Conservation (phyloP, 2,329 filamentous ascomycete species). For the Trichoderma breve region DNA sequence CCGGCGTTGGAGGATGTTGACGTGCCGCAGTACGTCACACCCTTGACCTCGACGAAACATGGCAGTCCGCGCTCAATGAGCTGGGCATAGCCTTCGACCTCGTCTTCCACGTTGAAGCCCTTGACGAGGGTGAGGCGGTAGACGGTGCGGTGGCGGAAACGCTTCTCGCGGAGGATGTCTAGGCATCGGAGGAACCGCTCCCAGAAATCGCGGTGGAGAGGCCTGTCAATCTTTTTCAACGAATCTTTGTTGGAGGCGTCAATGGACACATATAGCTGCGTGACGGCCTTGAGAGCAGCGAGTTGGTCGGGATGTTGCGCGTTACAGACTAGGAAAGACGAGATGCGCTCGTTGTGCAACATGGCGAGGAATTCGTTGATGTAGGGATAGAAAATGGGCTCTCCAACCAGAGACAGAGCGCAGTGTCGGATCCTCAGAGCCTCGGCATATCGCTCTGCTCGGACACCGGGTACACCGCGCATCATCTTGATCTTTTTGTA, state of each 20-base stretch:
- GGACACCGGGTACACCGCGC: conserved; percentile 86
- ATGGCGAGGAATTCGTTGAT: conserved; percentile 89
- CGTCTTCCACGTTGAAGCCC: conserved; percentile 95
- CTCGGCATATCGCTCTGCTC: conserved; percentile 87
- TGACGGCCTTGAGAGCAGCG: conserved; percentile 76
- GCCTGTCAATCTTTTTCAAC: conserved; percentile 83
- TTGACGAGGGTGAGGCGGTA: conserved; percentile 95
- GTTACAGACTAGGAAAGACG: conserved; percentile 94
- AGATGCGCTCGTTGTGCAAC: conserved; percentile 83
- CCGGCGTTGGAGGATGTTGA: conserved; percentile 79
- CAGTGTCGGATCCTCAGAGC: conserved; percentile 93
- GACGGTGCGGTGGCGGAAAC: conserved; percentile 85
- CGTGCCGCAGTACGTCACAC: conserved; percentile 95
- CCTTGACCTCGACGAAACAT: conserved; percentile 93
- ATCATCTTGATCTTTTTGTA: conserved; percentile 99
- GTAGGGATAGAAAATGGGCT: conserved; percentile 98
- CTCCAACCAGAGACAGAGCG: conserved; percentile 85
- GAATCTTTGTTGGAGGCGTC: conserved; percentile 90
- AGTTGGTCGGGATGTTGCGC: conserved; percentile 94
- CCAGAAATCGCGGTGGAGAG: conserved; percentile 95
- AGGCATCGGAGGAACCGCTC: conserved; percentile 90
- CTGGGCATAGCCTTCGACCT: conserved; percentile 84
- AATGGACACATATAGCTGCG: conserved; percentile 94
- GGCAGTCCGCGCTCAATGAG: conserved; percentile 83
- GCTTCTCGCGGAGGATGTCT: conserved; percentile 80